phyloP scores from a whole-genome alignment of 2,329 filamentous ascomycete genomes.

The Trichoderma hamatum region DNA sequence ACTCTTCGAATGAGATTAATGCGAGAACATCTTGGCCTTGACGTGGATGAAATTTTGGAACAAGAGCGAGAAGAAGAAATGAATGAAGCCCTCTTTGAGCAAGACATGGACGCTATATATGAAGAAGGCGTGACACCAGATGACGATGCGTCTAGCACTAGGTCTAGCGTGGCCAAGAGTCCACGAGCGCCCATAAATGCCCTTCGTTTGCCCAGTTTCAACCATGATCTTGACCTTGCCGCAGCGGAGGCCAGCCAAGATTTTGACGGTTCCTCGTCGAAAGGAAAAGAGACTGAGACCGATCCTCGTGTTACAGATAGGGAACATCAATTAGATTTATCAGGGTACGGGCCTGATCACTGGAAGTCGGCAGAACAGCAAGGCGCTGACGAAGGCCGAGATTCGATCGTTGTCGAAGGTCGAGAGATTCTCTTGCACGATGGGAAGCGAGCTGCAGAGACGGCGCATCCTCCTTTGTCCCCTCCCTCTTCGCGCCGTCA shows the following conservation, averaged over 20 bases:
- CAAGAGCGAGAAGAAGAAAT: constrained; percentile 71
- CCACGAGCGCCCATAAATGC: constrained; percentile 42
- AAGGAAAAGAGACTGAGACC: constrained; percentile 31
- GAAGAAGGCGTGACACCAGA: constrained; percentile 47
- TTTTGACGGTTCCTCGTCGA: constrained; percentile 28
- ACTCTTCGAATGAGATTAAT: constrained; percentile 90
- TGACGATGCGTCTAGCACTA: background rate
- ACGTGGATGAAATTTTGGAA: constrained; percentile 88
- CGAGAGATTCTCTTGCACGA: constrained; percentile 72
- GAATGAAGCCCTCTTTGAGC: constrained; percentile 59
- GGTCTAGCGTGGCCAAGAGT: constrained; percentile 39
- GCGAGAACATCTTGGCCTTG: constrained; percentile 94
- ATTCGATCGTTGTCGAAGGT: constrained; percentile 68
- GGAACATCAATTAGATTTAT: constrained; percentile 73
- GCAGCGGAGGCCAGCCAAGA: constrained; percentile 54
- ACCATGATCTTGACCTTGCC: constrained; percentile 60
- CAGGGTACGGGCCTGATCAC: constrained; percentile 75
- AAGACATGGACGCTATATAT: constrained; percentile 66
- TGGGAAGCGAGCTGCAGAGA: constrained; percentile 59
- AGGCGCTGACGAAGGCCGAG: constrained; percentile 66
- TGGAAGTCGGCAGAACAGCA: constrained; percentile 68
- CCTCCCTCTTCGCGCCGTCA: constrained; percentile 29
- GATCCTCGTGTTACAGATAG: constrained; percentile 52
- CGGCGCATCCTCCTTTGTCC: constrained; percentile 39
- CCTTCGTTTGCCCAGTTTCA: constrained; percentile 61